Evolutionary conservation across 164 flowering plant genomes (phyloP), one percentile per base, ranked within the genome.

Genomic region (Santalum album): DNA sequence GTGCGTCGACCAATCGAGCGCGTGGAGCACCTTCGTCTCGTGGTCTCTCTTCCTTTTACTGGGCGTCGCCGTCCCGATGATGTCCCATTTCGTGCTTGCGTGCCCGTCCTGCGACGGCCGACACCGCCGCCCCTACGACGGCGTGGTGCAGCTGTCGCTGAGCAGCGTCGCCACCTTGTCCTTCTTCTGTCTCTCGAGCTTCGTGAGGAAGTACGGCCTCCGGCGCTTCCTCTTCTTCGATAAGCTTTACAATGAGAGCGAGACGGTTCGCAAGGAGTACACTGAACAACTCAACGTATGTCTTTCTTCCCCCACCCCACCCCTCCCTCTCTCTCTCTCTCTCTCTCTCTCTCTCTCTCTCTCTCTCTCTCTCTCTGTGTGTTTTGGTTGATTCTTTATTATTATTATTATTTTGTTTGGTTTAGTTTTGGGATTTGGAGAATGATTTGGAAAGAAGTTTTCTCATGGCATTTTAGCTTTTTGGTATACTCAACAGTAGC

Each of bases 161-260:
- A 72, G 80, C 58, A 44, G 67, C 55, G 72, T 86, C 36, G 81
- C 96, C 1, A 25, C 78, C 12, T 65, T 88, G 39, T 88, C 96
- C 2, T 88, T 86, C 57, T 6, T 88, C 7, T 84, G 87, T 39
- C 67, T 92, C 23, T 74, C 95, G 1, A 15, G 56, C 0, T 88
- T 84, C 52, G 75, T 81, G 1, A 55, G 70, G 58, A 75, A 63
- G 49, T 86, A 72, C 59, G 98, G 96, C 16, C 65, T 92, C 14
- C 57, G 95, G 29, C 64, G 94, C 63, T 84, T 86, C 58, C 66
- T 92, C 64, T 92, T 92, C 69, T 80, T 92, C 32, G 96, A 88
- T 59, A 86, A 80, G 69, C 82, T 92, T 16, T 71, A 76, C 24
- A 66, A 69, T 19, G 98, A 86, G 65, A 86, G 96, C 77, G 92